A percentile compares a stretch with the other conserved stretches of the same genome.
These are phyloP conservation scores for Akanthomyces dipterigenus DNA, from an alignment of 2,329 filamentous ascomycete genomes.

Conservation along the genomic window DNA sequence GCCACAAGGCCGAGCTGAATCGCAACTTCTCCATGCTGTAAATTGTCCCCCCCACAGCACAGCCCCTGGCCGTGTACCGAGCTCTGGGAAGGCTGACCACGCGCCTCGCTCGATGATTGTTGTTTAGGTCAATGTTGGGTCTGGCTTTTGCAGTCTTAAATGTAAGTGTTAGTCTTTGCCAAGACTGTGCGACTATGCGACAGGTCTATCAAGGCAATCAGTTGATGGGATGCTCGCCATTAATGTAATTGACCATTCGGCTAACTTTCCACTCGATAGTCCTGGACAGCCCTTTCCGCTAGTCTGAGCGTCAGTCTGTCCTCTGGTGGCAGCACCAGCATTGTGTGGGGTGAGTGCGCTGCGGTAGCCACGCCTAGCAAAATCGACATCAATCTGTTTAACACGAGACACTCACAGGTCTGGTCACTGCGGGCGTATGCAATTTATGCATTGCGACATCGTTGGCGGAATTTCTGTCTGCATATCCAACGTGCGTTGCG, in stretches of 20 bases:
- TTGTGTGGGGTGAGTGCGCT: slow-evolving; percentile 57
- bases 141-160: slow-evolving; percentile 41
- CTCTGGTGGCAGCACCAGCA: slow-evolving; percentile 59
- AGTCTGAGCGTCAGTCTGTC: slow-evolving; percentile 47
- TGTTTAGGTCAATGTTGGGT: slow-evolving; percentile 33
- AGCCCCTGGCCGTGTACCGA: background rate
- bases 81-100: background rate
- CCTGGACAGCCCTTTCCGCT: slow-evolving; percentile 40
- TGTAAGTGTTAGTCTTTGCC: slow-evolving; percentile 14
- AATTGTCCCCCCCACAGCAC: background rate
- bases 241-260: background rate
- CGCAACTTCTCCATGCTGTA: slow-evolving; percentile 22
- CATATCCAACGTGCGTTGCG: slow-evolving; percentile 39
- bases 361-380: too few species aligned
- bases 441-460: slow-evolving; percentile 49
- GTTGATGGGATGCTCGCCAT: background rate
- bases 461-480: slow-evolving; percentile 62
- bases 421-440: slow-evolving; percentile 27
- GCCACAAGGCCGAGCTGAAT: slow-evolving; percentile 20
- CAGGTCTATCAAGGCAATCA: background rate
- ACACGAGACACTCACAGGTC: slow-evolving; percentile 13
- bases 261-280: slow-evolving; percentile 13
- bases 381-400: background rate
- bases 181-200: background rate
- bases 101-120: background rate